These are phyloP conservation scores for Hypoxylon sp. DNA, from an alignment of 2,329 filamentous ascomycete species.

Conservation along the genomic window DNA sequence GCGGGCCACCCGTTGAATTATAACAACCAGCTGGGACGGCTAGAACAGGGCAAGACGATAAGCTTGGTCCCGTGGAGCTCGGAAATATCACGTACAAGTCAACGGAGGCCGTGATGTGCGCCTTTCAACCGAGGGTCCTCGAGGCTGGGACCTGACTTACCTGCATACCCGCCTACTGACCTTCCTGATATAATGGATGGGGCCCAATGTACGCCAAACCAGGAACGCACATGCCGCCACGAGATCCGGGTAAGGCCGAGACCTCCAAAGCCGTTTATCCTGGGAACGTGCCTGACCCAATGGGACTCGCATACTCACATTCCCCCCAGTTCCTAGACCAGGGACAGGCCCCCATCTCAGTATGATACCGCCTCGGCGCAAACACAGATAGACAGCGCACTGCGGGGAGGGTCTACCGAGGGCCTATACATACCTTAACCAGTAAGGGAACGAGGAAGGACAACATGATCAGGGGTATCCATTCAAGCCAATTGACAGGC, in stretches of 20 bases:
- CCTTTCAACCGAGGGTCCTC: conserved; percentile 2
- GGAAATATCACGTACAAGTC: conserved; percentile 29
- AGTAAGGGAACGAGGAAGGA: conserved; percentile 7
- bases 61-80: conserved; percentile 5
- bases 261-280: conserved; percentile 11
- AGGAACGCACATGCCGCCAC: conserved; percentile 32
- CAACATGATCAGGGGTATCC: conserved; percentile 7
- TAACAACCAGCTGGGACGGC: conserved; percentile 17
- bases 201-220: conserved; percentile 14
- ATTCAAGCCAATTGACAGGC: neutral
- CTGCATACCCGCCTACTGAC: conserved; percentile 36
- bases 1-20: conserved; percentile 16
- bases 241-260: conserved; percentile 35
- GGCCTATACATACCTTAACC: conserved; percentile 17
- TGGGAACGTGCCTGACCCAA: conserved; percentile 30
- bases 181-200: conserved; percentile 41
- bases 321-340: conserved; percentile 13
- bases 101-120: conserved; percentile 13
- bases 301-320: neutral
- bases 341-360: conserved; percentile 15
- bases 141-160: conserved; percentile 21
- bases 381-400: conserved; percentile 5
- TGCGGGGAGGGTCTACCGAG: conserved; percentile 2
- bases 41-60: conserved; percentile 5
- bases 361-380: conserved; percentile 14